These are phyloP conservation scores for Gossypium thurberi DNA, from an alignment of 345 rosid genomes.

Conservation along the genomic window DNA sequence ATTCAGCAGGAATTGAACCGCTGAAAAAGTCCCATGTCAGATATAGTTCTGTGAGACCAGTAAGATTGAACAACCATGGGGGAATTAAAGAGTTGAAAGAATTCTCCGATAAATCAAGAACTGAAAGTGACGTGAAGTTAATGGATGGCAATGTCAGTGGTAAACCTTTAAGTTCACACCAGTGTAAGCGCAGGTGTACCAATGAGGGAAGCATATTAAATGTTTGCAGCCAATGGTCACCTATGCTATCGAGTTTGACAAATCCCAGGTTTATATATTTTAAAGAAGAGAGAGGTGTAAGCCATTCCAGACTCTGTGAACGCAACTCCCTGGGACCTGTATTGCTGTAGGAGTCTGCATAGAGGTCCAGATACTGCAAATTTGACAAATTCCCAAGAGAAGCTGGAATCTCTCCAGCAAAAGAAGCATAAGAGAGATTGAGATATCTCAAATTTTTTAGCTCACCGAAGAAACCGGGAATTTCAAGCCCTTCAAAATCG, in stretches of 20 bases:
- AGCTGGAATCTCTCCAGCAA: slow-evolving; percentile 26
- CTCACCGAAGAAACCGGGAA: slow-evolving; percentile 26
- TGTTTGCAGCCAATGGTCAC: slow-evolving; percentile 33
- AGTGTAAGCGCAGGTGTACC: slow-evolving; percentile 32
- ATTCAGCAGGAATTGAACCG: slow-evolving; percentile 35
- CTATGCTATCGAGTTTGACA: slow-evolving; percentile 28
- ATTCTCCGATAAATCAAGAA: slow-evolving; percentile 50
- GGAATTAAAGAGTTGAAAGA: slow-evolving; percentile 38
- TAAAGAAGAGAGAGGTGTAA: slow-evolving; percentile 33
- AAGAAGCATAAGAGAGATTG: slow-evolving; percentile 26
- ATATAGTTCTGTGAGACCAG: slow-evolving; percentile 35
- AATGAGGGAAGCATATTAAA: slow-evolving; percentile 33
- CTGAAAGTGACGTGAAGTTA: slow-evolving; percentile 40
- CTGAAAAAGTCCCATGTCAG: slow-evolving; percentile 31
- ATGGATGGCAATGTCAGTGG: slow-evolving; percentile 27
- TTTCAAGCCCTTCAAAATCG: slow-evolving; percentile 21
- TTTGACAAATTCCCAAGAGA: slow-evolving; percentile 18
- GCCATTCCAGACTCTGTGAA: slow-evolving; percentile 32
- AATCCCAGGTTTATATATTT: slow-evolving; percentile 34
- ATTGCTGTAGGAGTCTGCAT: slow-evolving; percentile 22
- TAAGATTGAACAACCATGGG: slow-evolving; percentile 45
- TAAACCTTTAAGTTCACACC: slow-evolving; percentile 27
- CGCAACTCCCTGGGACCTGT: slow-evolving; percentile 9
- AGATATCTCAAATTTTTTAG: slow-evolving; percentile 21
- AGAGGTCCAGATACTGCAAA: slow-evolving; percentile 9